phyloP scores from a whole-genome alignment of 2,329 filamentous ascomycete species.

The Herpotrichia juniperi region DNA sequence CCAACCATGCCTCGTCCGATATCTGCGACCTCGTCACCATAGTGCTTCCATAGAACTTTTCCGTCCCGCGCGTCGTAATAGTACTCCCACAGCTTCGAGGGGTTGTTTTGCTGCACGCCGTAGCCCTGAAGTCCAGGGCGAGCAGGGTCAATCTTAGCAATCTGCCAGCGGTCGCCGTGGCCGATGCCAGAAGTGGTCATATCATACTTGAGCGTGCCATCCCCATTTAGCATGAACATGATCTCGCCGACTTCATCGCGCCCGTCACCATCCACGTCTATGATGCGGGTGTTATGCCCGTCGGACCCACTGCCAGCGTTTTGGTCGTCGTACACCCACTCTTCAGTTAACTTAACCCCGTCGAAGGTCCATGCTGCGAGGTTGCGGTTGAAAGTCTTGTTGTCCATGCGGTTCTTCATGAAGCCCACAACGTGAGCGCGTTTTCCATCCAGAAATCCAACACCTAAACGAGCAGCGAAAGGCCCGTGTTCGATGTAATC shows the following conservation, averaged over 20 bases:
- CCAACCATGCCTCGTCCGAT: constrained; percentile 11
- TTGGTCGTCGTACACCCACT: too few species aligned
- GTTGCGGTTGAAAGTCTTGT: too few species aligned
- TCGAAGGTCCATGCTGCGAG: too few species aligned
- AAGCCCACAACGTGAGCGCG: constrained; percentile 13
- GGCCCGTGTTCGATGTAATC: constrained; percentile 15
- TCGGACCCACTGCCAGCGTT: too few species aligned
- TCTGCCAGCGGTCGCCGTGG: constrained; percentile 18
- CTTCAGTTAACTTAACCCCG: too few species aligned
- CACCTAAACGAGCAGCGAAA: constrained; percentile 12
- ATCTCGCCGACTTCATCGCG: constrained; percentile 18
- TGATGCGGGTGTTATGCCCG: background rate
- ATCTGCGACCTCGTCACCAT: constrained; percentile 5
- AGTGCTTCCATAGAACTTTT: constrained; percentile 14
- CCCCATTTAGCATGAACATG: constrained; percentile 13
- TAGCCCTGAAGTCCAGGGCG: constrained; percentile 14
- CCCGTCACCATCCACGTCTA: constrained; percentile 15
- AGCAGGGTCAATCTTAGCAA: constrained; percentile 16
- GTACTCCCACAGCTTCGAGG: constrained; percentile 3
- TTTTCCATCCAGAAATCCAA: constrained; percentile 9
- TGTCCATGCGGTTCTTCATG: constrained; percentile 13
- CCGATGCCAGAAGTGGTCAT: constrained; percentile 9
- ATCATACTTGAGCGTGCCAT: constrained; percentile 11
- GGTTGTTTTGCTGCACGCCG: constrained; percentile 14
- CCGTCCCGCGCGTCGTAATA: constrained; percentile 15